These are phyloP conservation scores for Lobulomyces angularis DNA, from an alignment of 192 early-diverging fungal species.

Conservation along the genomic window DNA sequence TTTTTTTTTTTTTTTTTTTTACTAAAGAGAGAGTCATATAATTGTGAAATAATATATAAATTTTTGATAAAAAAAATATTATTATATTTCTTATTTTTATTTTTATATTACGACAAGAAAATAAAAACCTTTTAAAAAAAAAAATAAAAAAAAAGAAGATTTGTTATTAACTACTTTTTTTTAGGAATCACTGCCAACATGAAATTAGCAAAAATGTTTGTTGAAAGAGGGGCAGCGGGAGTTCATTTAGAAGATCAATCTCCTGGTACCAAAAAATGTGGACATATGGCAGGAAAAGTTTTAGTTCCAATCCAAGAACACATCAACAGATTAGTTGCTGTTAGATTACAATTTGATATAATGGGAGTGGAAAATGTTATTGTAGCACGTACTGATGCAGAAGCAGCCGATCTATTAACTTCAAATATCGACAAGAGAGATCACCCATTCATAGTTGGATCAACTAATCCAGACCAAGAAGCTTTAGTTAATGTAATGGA, in stretches of 20 bases:
- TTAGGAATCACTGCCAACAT: conserved; percentile 95
- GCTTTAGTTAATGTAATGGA: conserved; percentile 67
- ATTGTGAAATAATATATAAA: too few species aligned
- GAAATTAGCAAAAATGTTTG: conserved; percentile 96
- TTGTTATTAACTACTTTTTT: too few species aligned
- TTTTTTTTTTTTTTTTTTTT: too few species aligned
- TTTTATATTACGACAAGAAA: too few species aligned
- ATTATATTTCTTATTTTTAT: too few species aligned
- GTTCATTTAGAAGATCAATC: conserved; percentile 91
- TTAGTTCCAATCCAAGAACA: conserved; percentile 96
- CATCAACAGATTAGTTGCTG: conserved; percentile 89
- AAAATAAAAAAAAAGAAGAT: too few species aligned
- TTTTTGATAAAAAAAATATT: too few species aligned
- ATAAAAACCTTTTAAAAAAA: too few species aligned
- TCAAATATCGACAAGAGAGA: conserved; percentile 93
- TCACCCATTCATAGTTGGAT: conserved; percentile 90
- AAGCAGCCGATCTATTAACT: conserved; percentile 91
- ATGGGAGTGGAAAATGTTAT: conserved; percentile 93
- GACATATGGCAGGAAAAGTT: conserved; percentile 98
- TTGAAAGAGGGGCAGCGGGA: conserved; percentile 90
- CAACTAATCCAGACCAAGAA: conserved; percentile 65
- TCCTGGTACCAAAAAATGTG: conserved; percentile 95
- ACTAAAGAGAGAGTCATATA: too few species aligned
- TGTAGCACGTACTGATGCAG: conserved; percentile 90
- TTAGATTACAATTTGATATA: conserved; percentile 93